Evolutionary conservation across 1,139 yeast species (phyloP).

Genomic region (Debaryomyces singareniensis): DNA sequence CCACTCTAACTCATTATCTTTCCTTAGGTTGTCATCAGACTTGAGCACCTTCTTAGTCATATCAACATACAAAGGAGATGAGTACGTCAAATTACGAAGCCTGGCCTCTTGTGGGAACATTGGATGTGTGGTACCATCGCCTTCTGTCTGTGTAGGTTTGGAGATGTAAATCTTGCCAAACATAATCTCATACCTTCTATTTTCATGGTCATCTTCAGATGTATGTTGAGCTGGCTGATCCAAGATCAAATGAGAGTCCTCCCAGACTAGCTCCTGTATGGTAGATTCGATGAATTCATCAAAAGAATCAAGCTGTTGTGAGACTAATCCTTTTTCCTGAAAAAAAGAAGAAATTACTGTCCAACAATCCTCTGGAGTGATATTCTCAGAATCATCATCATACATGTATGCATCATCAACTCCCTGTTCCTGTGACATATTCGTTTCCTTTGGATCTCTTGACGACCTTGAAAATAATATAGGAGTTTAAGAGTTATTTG

Average conservation of each 20-base stretch:
- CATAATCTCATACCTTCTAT: conserved; percentile 87
- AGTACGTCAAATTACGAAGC: conserved; percentile 88
- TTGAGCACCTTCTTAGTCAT: conserved; percentile 87
- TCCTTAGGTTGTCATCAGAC: conserved; percentile 63
- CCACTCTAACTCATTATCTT: conserved; percentile 70
- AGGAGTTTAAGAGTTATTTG: not conserved
- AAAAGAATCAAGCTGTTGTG: conserved; percentile 96
- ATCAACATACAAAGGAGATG: conserved; percentile 93
- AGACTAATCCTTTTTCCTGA: conserved; percentile 93
- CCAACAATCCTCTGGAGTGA: conserved; percentile 99
- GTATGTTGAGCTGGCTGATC: conserved; percentile 99
- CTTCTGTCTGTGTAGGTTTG: conserved; percentile 97
- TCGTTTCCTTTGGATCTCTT: conserved; percentile 2
- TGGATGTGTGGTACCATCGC: conserved; percentile 98
- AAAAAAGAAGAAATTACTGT: conserved; percentile 93
- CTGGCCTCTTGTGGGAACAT: conserved; percentile 99
- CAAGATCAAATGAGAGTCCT: conserved; percentile 86
- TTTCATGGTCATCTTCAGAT: conserved; percentile 80
- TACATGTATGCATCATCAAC: conserved; percentile 59
- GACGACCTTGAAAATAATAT: not conserved
- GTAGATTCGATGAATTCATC: conserved; percentile 97
- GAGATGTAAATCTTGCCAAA: conserved; percentile 96
- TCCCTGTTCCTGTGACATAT: conserved; percentile 13
- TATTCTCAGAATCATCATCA: conserved; percentile 61
- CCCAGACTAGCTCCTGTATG: conserved; percentile 94